Percentiles rank a stretch among this genome's conserved stretches.
These are phyloP conservation scores for Exophiala lecanii-corni DNA, from an alignment of 2,329 filamentous ascomycete genomes.

Conservation along the genomic window DNA sequence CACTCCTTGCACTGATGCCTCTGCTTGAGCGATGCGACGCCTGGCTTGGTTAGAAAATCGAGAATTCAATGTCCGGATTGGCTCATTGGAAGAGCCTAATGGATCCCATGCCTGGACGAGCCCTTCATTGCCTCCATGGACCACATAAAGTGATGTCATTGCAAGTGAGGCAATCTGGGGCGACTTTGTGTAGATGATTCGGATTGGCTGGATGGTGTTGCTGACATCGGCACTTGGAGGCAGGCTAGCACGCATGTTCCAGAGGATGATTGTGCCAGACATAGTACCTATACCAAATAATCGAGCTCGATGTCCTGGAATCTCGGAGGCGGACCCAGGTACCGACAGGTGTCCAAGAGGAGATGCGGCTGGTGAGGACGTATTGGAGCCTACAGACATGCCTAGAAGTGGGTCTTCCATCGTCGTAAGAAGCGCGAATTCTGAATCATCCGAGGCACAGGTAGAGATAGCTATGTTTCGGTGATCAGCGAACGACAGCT, in stretches of 20 bases:
- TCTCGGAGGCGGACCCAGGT: slow-evolving; percentile 47
- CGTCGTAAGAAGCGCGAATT: slow-evolving; percentile 63
- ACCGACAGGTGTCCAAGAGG: slow-evolving; percentile 46
- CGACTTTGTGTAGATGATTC: slow-evolving; percentile 83
- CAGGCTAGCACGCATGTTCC: slow-evolving; percentile 71
- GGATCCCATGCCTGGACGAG: slow-evolving; percentile 96
- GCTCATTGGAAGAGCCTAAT: slow-evolving; percentile 71
- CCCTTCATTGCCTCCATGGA: slow-evolving; percentile 91
- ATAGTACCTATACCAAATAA: slow-evolving; percentile 78
- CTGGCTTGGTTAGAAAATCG: slow-evolving; percentile 77
- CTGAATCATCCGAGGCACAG: slow-evolving; percentile 68
- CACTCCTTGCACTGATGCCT: slow-evolving; percentile 62
- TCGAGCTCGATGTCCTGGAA: slow-evolving; percentile 80
- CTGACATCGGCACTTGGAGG: slow-evolving; percentile 50
- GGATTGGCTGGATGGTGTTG: slow-evolving; percentile 65
- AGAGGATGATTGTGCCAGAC: slow-evolving; percentile 70
- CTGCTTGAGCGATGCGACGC: slow-evolving; percentile 65
- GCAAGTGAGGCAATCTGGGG: slow-evolving; percentile 80
- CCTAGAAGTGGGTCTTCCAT: slow-evolving; percentile 72
- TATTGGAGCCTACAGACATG: slow-evolving; percentile 50
- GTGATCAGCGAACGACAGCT: slow-evolving; percentile 57
- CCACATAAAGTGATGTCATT: slow-evolving; percentile 77
- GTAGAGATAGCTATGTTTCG: slow-evolving; percentile 62
- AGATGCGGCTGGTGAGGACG: slow-evolving; percentile 52
- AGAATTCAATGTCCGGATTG: slow-evolving; percentile 81